phyloP scores from a whole-genome alignment of 2,329 filamentous ascomycete genomes.

The Elsinoe ampelina region DNA sequence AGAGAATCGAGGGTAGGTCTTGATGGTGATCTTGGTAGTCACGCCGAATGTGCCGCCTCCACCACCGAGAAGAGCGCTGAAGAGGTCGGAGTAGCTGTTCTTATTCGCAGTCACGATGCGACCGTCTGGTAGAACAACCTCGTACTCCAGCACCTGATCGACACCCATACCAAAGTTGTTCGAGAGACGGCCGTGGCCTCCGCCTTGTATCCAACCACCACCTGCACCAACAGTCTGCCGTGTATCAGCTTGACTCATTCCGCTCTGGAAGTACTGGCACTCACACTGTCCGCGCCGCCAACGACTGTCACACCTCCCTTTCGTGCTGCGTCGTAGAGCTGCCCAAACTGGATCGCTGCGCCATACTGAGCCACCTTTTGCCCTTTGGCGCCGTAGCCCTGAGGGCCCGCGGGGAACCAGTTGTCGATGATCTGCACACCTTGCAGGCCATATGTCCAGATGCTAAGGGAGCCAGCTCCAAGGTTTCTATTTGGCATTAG shows the following conservation, averaged over 20 bases:
- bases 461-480: conserved; percentile 17
- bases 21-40: conserved; percentile 13
- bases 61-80: conserved; percentile 19
- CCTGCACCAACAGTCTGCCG: conserved; percentile 19
- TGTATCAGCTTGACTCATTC: neutral
- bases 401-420: conserved; percentile 1
- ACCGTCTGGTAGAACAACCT: conserved; percentile 20
- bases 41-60: conserved; percentile 17
- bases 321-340: conserved; percentile 8
- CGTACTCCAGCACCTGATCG: conserved; percentile 21
- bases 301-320: conserved; percentile 11
- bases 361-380: conserved; percentile 4
- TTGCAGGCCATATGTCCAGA: conserved; percentile 21
- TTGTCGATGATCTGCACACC: conserved; percentile 13
- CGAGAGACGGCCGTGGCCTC: conserved; percentile 20
- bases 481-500: neutral
- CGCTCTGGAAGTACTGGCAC: neutral
- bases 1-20: neutral
- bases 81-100: conserved; percentile 17
- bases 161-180: conserved; percentile 22
- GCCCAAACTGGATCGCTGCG: neutral
- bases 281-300: conserved; percentile 11
- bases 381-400: neutral
- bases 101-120: conserved; percentile 20
- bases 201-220: conserved; percentile 22